Evolutionary conservation across 1,284 basidiomycete genomes (phyloP).

Genomic region (Sanghuangporus baumii): DNA sequence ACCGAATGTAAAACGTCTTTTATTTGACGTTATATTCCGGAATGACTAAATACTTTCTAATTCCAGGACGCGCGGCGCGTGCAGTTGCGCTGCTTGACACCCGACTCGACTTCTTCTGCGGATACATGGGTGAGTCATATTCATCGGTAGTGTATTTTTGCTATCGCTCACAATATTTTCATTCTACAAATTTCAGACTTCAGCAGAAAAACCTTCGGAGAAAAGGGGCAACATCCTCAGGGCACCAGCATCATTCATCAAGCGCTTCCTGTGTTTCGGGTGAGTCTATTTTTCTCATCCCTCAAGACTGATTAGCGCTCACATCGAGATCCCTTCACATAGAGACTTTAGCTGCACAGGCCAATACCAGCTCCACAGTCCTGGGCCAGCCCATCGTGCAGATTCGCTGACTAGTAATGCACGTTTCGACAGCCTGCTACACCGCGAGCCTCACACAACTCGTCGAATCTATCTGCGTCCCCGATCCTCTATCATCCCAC

Average conservation of each 20-base stretch:
- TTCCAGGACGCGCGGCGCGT: neutral
- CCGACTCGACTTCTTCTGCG: neutral
- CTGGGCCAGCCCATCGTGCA: neutral
- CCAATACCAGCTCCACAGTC: neutral
- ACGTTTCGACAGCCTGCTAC: neutral
- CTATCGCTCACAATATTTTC: neutral
- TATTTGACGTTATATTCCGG: neutral
- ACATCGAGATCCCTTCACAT: neutral
- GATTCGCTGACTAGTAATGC: neutral
- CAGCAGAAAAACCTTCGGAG: neutral
- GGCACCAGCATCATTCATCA: neutral
- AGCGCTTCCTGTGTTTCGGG: conserved; percentile 2
- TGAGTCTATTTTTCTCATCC: neutral
- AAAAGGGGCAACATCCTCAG: neutral
- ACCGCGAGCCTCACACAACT: neutral
- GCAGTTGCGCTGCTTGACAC: neutral
- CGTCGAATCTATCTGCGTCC: neutral
- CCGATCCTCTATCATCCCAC: neutral
- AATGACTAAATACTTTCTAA: neutral
- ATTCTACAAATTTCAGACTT: neutral
- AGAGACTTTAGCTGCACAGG: neutral
- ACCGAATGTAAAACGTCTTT: neutral
- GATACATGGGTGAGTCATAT: neutral
- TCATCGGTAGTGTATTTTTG: neutral
- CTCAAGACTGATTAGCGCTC: neutral